Conservation (phyloP, 1,284 basidiomycete species). For the Mycosarcoma mackinlayi region DNA sequence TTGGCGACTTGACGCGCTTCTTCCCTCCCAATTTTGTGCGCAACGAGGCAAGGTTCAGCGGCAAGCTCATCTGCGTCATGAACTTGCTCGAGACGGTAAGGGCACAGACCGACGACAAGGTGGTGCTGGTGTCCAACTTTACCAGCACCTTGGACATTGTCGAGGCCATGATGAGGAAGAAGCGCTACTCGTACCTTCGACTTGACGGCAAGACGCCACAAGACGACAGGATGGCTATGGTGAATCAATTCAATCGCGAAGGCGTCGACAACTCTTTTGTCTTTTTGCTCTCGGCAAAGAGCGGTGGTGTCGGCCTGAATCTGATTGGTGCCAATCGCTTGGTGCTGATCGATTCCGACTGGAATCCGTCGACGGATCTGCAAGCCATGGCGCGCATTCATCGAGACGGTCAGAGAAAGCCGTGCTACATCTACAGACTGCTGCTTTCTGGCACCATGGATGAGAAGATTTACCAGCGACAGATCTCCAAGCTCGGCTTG, state of each 20-base stretch:
- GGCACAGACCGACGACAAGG: constrained; percentile 79
- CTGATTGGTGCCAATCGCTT: constrained; percentile 96
- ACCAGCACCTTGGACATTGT: constrained; percentile 87
- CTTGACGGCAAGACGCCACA: constrained; percentile 77
- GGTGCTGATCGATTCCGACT: constrained; percentile 87
- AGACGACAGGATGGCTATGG: constrained; percentile 51
- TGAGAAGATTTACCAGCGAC: constrained; percentile 75
- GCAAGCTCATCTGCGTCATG: constrained; percentile 79
- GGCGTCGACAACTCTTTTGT: constrained; percentile 72
- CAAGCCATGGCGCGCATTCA: constrained; percentile 95
- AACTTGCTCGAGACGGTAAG: constrained; percentile 77
- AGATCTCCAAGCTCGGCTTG: constrained; percentile 93
- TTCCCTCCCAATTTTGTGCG: constrained; percentile 49
- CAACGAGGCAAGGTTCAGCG: constrained; percentile 48
- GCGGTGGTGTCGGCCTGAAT: constrained; percentile 98
- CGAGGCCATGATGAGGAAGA: constrained; percentile 83
- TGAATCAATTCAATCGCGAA: constrained; percentile 59
- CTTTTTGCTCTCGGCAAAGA: constrained; percentile 94
- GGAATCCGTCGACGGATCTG: constrained; percentile 87
- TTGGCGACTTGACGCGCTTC: constrained; percentile 37
- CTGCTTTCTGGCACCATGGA: constrained; percentile 71
- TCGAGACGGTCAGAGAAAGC: constrained; percentile 87
- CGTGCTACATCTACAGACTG: constrained; percentile 88
- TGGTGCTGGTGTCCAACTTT: constrained; percentile 67
- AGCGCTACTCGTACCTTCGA: constrained; percentile 81